Base-by-base conservation (phyloP, 306 rosid species). In the Rubus parviflorus region DNA sequence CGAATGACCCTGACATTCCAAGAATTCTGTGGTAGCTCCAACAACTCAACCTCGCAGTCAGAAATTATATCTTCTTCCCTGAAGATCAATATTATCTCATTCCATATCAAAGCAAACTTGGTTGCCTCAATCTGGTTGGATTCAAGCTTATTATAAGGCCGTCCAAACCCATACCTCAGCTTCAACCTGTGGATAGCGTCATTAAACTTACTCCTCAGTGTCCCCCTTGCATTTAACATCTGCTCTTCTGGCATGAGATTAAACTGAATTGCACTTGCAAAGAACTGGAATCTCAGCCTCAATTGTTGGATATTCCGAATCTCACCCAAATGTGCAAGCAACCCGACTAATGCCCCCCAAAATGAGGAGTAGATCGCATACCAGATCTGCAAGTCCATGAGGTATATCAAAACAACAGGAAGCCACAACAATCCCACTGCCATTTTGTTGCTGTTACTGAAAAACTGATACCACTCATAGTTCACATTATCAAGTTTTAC, bases 231-330 rank as follows among this genome's bases (percentile, higher is more conserved):
- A 86, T 90, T 87, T 70, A 95, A 76, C 82, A 90, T 85, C 70
- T 90, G 97, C 88, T 92, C 98, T 86, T 95, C 96, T 0, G 98
- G 97, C 97, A 92, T 92, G 79, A 95, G 97, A 88, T 95, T 95
- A 75, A 95, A 95, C 83, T 90, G 97, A 70, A 95, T 90, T 64
- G 98, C 97, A 78, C 95, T 87, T 4, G 98, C 98, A 79, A 92
- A 95, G 88, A 92, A 95, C 86, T 95, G 98, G 90, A 95, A 95
- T 85, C 98, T 90, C 75, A 95, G 75, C 81, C 91, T 89, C 85
- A 95, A 74, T 72, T 95, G 98, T 72, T 87, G 89, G 56, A 92
- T 90, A 79, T 94, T 92, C 71, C 98, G 90, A 77, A 94, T 94
- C 89, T 94, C 98, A 49, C 98, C 98, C 90, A 94, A 82, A 88